phyloP scores from a whole-genome alignment of 2,329 filamentous ascomycete species.

The Myriangium duriaei region DNA sequence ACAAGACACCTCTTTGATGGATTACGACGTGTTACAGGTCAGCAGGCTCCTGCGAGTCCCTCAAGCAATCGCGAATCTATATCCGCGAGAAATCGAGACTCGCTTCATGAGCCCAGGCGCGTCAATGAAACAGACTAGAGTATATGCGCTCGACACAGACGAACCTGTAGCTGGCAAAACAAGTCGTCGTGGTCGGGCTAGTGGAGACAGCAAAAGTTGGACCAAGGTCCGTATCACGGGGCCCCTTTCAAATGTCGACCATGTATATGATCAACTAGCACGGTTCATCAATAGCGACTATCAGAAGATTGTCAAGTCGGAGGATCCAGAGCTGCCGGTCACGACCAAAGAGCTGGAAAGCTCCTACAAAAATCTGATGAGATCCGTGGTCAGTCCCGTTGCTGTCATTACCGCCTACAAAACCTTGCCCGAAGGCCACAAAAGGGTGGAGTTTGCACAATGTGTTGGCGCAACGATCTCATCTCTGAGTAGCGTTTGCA shows the following conservation, averaged over 20 bases:
- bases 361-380: constrained; percentile 4
- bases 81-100: not conserved
- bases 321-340: not conserved
- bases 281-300: no score
- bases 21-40: constrained; percentile 3
- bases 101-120: not conserved
- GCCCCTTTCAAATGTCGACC: not conserved
- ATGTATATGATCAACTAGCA: not conserved
- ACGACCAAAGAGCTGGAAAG: not conserved
- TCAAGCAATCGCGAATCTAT: constrained; percentile 2
- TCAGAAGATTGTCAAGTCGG: no score
- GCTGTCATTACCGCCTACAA: constrained; percentile 38
- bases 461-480: constrained; percentile 47
- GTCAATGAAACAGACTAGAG: not conserved
- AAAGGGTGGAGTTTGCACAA: not conserved
- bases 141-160: not conserved
- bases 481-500: constrained; percentile 47
- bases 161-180: not conserved
- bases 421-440: not conserved
- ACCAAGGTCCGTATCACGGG: not conserved
- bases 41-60: constrained; percentile 1
- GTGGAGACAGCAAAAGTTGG: not conserved
- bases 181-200: not conserved
- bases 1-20: not conserved
- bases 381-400: constrained; percentile 33